A percentile compares a stretch with the other conserved stretches of the same genome.
These are phyloP conservation scores for Mucor plumbeus DNA, from an alignment of 371 early-diverging fungal species.

Conservation along the genomic window DNA sequence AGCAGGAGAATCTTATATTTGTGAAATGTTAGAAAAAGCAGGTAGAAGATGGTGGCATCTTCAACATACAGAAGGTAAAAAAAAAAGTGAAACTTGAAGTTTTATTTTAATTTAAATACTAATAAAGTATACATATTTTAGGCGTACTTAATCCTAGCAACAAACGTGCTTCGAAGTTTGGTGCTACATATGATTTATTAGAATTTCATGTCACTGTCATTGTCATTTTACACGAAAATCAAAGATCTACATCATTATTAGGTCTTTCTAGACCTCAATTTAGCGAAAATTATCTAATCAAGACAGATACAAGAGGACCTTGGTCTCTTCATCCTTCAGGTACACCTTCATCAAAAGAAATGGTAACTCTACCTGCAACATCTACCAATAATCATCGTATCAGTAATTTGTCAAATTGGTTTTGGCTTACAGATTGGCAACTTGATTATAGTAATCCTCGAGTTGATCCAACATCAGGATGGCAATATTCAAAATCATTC, in stretches of 20 bases:
- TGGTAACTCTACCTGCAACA: slow-evolving; percentile 55
- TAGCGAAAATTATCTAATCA: slow-evolving; percentile 51
- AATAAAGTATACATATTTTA: neutral
- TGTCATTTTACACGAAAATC: slow-evolving; percentile 72
- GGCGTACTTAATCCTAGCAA: slow-evolving; percentile 26
- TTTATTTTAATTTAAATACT: neutral
- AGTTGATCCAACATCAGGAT: slow-evolving; percentile 66
- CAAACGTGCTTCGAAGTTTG: slow-evolving; percentile 33
- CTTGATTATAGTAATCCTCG: slow-evolving; percentile 71
- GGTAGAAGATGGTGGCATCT: slow-evolving; percentile 39
- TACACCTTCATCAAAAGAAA: slow-evolving; percentile 54
- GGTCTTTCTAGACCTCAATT: slow-evolving; percentile 60
- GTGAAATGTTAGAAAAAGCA: slow-evolving; percentile 66
- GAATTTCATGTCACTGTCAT: slow-evolving; percentile 68
- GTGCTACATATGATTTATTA: slow-evolving; percentile 52
- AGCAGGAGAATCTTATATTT: slow-evolving; percentile 61
- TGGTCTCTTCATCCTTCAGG: slow-evolving; percentile 66
- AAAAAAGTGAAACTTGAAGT: neutral
- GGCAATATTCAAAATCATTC: slow-evolving; percentile 74
- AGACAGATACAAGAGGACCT: slow-evolving; percentile 60
- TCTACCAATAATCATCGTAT: slow-evolving; percentile 21
- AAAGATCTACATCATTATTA: slow-evolving; percentile 61
- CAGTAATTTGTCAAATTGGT: slow-evolving; percentile 61
- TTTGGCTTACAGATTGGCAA: slow-evolving; percentile 86
- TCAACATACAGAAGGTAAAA: slow-evolving; percentile 25